phyloP scores from a whole-genome alignment of 2,329 filamentous ascomycete genomes.

The Beauveria rudraprayagi region DNA sequence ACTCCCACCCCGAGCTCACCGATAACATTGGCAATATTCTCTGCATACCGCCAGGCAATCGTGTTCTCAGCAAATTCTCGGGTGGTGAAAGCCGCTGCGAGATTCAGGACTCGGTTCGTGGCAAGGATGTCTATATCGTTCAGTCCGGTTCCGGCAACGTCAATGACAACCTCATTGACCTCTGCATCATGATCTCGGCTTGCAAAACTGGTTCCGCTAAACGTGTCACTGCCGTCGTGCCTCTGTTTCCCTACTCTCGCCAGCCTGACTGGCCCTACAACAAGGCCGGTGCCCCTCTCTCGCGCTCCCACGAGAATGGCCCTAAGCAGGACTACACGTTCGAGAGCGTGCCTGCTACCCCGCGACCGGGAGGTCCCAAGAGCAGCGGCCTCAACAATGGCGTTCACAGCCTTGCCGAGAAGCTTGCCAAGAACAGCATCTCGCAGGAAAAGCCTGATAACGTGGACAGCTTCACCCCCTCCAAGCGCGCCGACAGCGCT shows the following conservation, averaged over 20 bases:
- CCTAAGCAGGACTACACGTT: constrained; percentile 68
- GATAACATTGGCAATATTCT: constrained; percentile 83
- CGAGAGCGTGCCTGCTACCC: constrained; percentile 84
- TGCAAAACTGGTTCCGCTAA: constrained; percentile 92
- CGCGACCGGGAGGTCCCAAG: constrained; percentile 61
- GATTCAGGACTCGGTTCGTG: constrained; percentile 91
- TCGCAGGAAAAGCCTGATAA: constrained; percentile 31
- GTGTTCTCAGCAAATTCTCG: constrained; percentile 84
- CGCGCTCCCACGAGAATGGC: constrained; percentile 39
- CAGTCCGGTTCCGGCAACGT: constrained; percentile 87
- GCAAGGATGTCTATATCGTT: constrained; percentile 98
- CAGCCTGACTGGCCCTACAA: constrained; percentile 97
- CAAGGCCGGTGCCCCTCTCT: constrained; percentile 82
- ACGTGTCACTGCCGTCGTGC: constrained; percentile 86
- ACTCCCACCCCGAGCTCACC: constrained; percentile 82
- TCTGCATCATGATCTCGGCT: constrained; percentile 96
- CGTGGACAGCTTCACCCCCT: constrained; percentile 23
- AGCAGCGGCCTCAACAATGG: constrained; percentile 60
- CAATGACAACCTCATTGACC: constrained; percentile 94
- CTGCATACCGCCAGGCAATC: constrained; percentile 75
- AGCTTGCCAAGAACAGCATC: constrained; percentile 61
- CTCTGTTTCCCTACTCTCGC: constrained; percentile 92
- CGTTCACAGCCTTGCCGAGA: constrained; percentile 60
- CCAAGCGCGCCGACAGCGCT: constrained; percentile 28
- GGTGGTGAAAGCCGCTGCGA: constrained; percentile 93